Percentiles rank a stretch among this genome's conserved stretches.
phyloP scores from a whole-genome alignment of 2,329 filamentous ascomycete genomes.

The Conoideocrella luteorostrata region DNA sequence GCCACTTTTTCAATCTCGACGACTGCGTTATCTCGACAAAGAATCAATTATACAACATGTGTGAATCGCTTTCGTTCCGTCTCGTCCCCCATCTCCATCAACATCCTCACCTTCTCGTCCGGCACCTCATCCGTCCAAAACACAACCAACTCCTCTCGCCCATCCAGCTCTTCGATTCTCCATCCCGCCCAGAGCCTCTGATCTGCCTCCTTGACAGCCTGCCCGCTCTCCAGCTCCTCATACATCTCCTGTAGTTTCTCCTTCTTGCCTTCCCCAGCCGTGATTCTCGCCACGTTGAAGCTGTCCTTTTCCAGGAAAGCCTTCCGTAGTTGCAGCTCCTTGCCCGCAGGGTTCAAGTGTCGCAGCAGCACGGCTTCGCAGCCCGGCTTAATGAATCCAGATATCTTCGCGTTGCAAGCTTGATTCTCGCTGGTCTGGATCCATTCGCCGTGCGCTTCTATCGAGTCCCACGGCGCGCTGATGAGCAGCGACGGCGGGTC shows the following conservation, averaged over 20 bases:
- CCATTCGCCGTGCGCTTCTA: slow-evolving; percentile 36
- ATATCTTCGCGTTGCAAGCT: slow-evolving; percentile 25
- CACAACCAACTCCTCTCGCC: slow-evolving; percentile 31
- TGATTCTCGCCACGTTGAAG: slow-evolving; percentile 31
- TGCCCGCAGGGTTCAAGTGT: slow-evolving; percentile 32
- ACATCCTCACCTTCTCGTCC: slow-evolving; percentile 23
- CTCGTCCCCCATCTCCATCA: slow-evolving; percentile 16
- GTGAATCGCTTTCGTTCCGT: slow-evolving; percentile 18
- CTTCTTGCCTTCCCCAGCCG: slow-evolving; percentile 24
- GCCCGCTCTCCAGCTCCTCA: slow-evolving; percentile 22
- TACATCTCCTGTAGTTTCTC: slow-evolving; percentile 28
- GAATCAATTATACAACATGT: too few relatives aligned
- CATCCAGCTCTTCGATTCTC: slow-evolving; percentile 32
- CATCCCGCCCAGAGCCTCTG: slow-evolving; percentile 32
- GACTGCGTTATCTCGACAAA: too few relatives aligned
- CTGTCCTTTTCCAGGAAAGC: slow-evolving; percentile 17
- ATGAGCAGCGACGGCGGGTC: slow-evolving; percentile 34
- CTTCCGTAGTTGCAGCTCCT: slow-evolving; percentile 15
- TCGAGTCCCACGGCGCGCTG: slow-evolving; percentile 38
- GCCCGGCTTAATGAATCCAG: slow-evolving; percentile 26
- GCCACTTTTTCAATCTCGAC: too few relatives aligned
- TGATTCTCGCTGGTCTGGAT: slow-evolving; percentile 35
- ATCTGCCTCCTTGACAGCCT: slow-evolving; percentile 23
- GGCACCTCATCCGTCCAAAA: slow-evolving; percentile 31
- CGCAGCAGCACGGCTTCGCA: slow-evolving; percentile 29